Evolutionary conservation across 164 flowering plant genomes (phyloP), one percentile per base, ranked within the genome.

Genomic region (Akebia trifoliata): DNA sequence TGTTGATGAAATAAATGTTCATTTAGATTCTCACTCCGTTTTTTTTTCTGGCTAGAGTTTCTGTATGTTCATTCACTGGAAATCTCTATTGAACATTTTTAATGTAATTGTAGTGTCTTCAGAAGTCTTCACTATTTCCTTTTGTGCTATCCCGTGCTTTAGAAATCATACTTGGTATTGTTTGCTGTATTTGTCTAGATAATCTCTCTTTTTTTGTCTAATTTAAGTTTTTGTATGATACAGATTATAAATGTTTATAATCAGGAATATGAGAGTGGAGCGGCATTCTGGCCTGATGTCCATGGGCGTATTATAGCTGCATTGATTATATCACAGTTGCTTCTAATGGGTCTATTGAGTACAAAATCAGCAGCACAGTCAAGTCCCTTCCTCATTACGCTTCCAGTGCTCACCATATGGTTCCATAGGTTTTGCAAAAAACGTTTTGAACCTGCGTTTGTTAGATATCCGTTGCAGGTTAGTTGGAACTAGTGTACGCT

Each of bases 161-260:
- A n/a, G n/a, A n/a, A n/a, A n/a, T n/a, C n/a, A n/a, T n/a, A n/a
- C n/a, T n/a, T n/a, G n/a, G n/a, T n/a, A n/a, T n/a, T n/a, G n/a
- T 8, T 24, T 46, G 4, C 14, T 4, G 47, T n/a, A 1, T n/a
- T 43, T 0, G n/a, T 7, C n/a, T 43, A n/a, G 47, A 21, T 6
- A 44, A 4, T 22, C 10, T 4, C 12, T 29, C 34, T 26, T 4
- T 12, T 49, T 26, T 26, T 17, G 20, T 8, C 3, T 10, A 29
- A 8, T 5, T n/a, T 5, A 15, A 9, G 8, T 26, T 48, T 32
- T 28, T n/a, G 9, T 29, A 20, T 29, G 11, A n/a, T n/a, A n/a
- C n/a, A 87, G 95, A 74, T 87, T 32, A 87, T 87, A 66, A 87
- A 87, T 72, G 95, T 87, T 4, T 87, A 87, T 76, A 77, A 85